These are phyloP conservation scores for Salvia sclarea DNA, from an alignment of 305 asterid species.

Conservation along the genomic window DNA sequence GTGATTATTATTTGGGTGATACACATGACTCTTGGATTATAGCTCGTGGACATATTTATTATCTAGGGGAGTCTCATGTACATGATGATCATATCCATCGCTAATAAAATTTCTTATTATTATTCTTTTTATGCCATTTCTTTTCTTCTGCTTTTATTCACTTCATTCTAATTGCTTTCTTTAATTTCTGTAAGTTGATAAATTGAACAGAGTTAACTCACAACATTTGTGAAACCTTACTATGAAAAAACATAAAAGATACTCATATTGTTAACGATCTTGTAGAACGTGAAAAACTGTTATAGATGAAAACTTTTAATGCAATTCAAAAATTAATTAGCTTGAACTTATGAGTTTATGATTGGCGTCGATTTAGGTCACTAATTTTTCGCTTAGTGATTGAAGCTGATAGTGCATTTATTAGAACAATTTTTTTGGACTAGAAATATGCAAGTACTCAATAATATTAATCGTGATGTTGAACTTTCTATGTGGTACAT, in stretches of 20 bases:
- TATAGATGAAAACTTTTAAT: neutral
- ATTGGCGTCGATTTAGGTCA: no score
- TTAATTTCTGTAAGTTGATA: no score
- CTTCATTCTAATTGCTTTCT: neutral
- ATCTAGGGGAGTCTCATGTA: conserved; percentile 40
- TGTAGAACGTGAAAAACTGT: neutral
- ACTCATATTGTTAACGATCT: no score
- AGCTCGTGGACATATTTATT: conserved; percentile 22
- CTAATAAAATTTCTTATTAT: conserved; percentile 36
- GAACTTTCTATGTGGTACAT: neutral
- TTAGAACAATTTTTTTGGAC: neutral
- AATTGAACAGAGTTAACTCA: neutral
- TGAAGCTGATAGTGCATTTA: neutral
- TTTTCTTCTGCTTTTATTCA: neutral
- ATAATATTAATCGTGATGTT: neutral
- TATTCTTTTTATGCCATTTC: conserved; percentile 32
- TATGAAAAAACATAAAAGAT: neutral
- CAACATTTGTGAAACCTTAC: neutral
- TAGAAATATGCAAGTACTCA: neutral
- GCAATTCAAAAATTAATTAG: neutral
- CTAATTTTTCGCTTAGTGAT: neutral
- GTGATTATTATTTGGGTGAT: conserved; percentile 37
- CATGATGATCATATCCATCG: conserved; percentile 36
- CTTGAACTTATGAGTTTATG: no score
- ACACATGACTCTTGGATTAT: conserved; percentile 28